phyloP scores from a whole-genome alignment of 345 rosid genomes.

The Lenwebbia sp. region DNA sequence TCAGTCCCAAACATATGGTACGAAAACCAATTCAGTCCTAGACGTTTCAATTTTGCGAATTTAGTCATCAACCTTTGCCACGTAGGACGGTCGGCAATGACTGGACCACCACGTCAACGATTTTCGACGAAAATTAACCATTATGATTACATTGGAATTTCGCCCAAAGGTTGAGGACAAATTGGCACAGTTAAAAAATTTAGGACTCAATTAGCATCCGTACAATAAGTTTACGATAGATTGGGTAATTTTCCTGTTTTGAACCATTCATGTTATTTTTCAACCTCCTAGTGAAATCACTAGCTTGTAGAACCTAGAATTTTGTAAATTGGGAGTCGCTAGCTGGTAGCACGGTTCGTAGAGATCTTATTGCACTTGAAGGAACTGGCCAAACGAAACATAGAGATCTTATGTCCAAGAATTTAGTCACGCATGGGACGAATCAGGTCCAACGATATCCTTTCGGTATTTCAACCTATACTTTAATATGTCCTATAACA shows the following conservation, averaged over 20 bases:
- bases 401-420: not conserved
- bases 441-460: not conserved
- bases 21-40: too few relatives aligned
- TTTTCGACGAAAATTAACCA: too few relatives aligned
- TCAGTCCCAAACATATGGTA: too few relatives aligned
- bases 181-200: not conserved
- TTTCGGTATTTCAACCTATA: too few relatives aligned
- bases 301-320: not conserved
- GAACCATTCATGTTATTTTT: too few relatives aligned
- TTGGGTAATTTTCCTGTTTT: too few relatives aligned
- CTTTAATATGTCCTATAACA: not conserved
- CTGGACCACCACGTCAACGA: not conserved
- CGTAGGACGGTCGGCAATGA: not conserved
- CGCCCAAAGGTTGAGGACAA: not conserved
- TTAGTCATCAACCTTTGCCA: not conserved
- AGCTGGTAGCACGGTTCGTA: not conserved
- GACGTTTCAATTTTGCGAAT: too few relatives aligned
- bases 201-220: too few relatives aligned
- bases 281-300: not conserved
- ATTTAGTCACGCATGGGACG: not conserved
- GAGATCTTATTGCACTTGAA: not conserved
- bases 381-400: not conserved
- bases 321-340: not conserved
- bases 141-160: not conserved
- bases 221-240: too few relatives aligned